Evolutionary conservation across 78 protist genomes (phyloP).

Genomic region (Ministeria vibrans): DNA sequence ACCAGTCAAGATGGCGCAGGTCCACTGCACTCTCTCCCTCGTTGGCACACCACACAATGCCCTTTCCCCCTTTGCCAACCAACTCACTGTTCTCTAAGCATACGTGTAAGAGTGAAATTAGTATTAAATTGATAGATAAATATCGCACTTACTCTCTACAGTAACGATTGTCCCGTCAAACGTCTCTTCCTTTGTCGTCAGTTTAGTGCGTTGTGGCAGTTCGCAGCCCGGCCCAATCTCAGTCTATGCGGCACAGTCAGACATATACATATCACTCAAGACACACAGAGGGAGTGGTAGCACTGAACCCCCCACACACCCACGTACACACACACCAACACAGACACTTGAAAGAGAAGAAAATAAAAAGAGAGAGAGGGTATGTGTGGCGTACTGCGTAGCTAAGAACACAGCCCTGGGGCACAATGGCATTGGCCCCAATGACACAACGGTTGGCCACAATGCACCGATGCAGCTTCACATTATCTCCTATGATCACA

Average conservation of each 20-base stretch:
- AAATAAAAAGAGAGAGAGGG: neutral
- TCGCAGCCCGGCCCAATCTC: neutral
- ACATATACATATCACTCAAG: neutral
- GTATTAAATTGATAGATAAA: no score
- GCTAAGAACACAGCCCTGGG: neutral
- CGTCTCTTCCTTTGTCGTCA: no score
- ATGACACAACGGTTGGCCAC: neutral
- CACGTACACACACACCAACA: neutral
- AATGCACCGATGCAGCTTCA: neutral
- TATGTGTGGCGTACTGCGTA: neutral
- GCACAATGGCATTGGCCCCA: neutral
- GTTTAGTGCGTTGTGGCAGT: neutral
- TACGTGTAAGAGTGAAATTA: no score
- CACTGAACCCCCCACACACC: neutral
- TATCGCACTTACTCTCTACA: no score
- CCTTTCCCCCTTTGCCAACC: no score
- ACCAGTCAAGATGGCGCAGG: no score
- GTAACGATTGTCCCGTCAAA: no score
- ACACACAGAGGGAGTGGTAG: neutral
- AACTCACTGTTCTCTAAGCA: no score
- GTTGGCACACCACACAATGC: no score
- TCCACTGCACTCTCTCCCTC: no score
- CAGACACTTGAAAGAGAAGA: neutral
- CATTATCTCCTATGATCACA: neutral
- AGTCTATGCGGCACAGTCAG: neutral